Evolutionary conservation across 768 basidiomycete genomes (phyloP), one percentile per base, ranked within the genome.

Genomic region (Bullera alba): DNA sequence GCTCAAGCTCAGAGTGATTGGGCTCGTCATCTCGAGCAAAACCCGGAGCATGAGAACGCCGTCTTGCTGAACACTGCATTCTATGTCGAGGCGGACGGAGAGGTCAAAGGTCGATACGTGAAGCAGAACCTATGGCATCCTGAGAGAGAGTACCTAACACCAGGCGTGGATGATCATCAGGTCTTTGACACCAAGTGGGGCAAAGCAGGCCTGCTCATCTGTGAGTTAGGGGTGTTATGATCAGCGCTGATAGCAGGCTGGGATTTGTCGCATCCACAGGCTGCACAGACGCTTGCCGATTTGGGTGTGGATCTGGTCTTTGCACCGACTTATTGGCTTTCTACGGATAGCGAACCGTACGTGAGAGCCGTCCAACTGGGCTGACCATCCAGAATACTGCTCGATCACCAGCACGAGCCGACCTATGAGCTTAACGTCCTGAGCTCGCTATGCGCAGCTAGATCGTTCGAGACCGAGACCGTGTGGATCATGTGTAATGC

Each of bases 91-190:
- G 52, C 42, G 15, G 42, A 30, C 7, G 67, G 67, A 12, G 46
- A 62, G 34, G 21, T 62, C 1, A 23, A 53, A 5, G 63, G 63
- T 1, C 38, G 53, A 30, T 70, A 70, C 45, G 53, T 57, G 3
- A 70, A 70, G 53, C 51, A 48, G 29, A 70, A 67, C 36, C 42
- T 70, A 4, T 70, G 69, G 69, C 66, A 67, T 52, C 57, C 63
- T 14, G 69, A 70, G 52, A 35, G 65, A 22, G 61, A 70, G 17
- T 67, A 70, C 38, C 56, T 70, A 2, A 48, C 48, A 5, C 39
- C 62, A 2, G 69, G 69, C 22, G 46, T 57, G 23, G 54, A 63
- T 10, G 54, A 56, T 10, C 57, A 64, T 32, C 36, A 53, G 19
- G 57, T 64, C 1, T 67, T 70, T 35, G 54, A 65, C 10, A 62